Conservation (phyloP, 2,329 filamentous ascomycete genomes). For the Pseudophaeomoniella oleicola region DNA sequence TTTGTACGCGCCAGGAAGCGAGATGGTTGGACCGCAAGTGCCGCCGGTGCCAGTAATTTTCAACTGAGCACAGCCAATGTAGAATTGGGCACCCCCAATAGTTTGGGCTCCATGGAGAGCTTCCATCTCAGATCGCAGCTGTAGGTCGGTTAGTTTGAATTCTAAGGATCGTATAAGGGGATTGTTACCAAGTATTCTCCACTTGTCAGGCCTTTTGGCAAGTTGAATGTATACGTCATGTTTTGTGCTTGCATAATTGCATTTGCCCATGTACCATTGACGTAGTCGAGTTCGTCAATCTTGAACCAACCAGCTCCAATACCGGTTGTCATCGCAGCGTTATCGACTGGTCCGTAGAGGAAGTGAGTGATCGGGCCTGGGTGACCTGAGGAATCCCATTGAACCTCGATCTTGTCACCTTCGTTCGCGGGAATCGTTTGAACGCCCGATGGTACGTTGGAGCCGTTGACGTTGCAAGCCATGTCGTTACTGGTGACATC, state of each 20-base stretch:
- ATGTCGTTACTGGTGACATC: constrained; percentile 7
- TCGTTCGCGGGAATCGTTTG: constrained; percentile 17
- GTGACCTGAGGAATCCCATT: constrained; percentile 23
- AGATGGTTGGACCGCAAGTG: constrained; percentile 16
- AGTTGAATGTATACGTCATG: constrained; percentile 12
- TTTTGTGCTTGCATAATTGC: constrained; percentile 13
- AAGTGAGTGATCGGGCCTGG: constrained; percentile 28
- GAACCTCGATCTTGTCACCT: constrained; percentile 21
- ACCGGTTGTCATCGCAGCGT: constrained; percentile 14
- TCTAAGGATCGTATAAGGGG: no score
- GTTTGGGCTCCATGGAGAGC: constrained; percentile 17
- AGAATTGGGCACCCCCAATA: constrained; percentile 18
- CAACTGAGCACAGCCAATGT: constrained; percentile 20
- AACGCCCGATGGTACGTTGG: constrained; percentile 16
- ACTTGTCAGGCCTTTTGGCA: constrained; percentile 15
- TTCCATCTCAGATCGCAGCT: constrained; percentile 20
- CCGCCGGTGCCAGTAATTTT: constrained; percentile 17
- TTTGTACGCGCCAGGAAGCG: constrained; percentile 17
- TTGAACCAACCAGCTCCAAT: constrained; percentile 16
- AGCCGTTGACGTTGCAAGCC: constrained; percentile 7
- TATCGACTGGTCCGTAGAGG: constrained; percentile 15
- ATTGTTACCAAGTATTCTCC: constrained; percentile 20
- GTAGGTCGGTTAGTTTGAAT: neutral
- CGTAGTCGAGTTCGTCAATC: constrained; percentile 15
- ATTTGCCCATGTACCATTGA: constrained; percentile 16